Evolutionary conservation across 2,329 filamentous ascomycete genomes (phyloP), one percentile per base, ranked within the genome.

Genomic region (Stagonosporopsis rhizophila): DNA sequence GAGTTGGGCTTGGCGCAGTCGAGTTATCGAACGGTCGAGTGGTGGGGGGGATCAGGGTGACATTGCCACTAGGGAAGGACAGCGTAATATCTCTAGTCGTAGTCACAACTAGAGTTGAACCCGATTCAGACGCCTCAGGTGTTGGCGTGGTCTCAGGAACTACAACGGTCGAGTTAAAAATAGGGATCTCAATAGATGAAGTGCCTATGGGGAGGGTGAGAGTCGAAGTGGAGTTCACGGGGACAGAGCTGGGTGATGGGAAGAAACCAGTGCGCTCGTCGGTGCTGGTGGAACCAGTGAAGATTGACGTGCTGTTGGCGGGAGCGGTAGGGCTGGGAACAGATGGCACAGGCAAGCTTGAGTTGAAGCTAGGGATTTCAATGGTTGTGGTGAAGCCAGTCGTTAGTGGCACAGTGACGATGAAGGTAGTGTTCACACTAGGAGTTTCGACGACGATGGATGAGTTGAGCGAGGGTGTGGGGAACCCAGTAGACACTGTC

Each of bases 401-500:
- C 11, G 52, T 42, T 2, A 56, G 41, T 5, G 46, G 46, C 12
- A 50, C 42, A 17, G 48, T 52, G 4, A 52, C 28, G 2, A 37
- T 37, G 6, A 56, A 6, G 4, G 47, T 51, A 6, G 47, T 52
- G 32, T 42, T 51, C 12, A n/a, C 20, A 14, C 28, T 41, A 7
- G 47, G 47, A 5, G 47, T 56, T 34, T 41, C 46, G 28, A 56
- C 23, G 19, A 42, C 22, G 3, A 25, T 27, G 4, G 42, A 44
- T 5, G 40, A 8, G 32, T 56, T 56, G 11, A 38, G 14, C 6
- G 56, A 49, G 1, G 49, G 48, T 5, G 52, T 50, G 4, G 23
- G 23, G 44, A 52, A 52, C n/a, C 58, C 57, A n/a, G 40, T 53
- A 11, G 58, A 52, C 12, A 46, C 56, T n/a, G 60, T 60, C 1